Evolutionary conservation across 345 rosid genomes (phyloP), one percentile per base, ranked within the genome.

Genomic region (Aquilaria yunnanensis): DNA sequence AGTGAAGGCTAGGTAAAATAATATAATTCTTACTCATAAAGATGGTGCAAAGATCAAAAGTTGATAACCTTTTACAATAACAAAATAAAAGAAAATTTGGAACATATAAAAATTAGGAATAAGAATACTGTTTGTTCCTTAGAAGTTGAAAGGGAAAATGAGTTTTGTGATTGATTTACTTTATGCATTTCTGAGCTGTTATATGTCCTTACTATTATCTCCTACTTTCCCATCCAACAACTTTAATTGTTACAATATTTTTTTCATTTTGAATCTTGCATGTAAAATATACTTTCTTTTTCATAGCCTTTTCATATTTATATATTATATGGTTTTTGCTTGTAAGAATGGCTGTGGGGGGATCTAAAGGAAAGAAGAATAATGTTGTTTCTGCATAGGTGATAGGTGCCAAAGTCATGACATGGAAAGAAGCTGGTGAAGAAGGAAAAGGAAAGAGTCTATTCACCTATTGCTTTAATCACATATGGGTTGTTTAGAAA

Each of bases 321-420:
- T 52, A n/a, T 5, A 55, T 51, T 51, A 12, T 34, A 23, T 30
- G 59, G 43, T 45, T 63, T 75, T 47, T 32, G 57, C 68, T 64
- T 61, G 49, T 73, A 93, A 97, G 98, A 60, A 93, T 93, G 98
- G 97, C 98, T 0, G 92, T 90, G 30, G 97, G 96, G 98, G 72
- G 98, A 93, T 80, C 75, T 93, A 46, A 88, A 90, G 97, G 92
- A 68, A 78, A 77, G 62, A 77, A 64, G 53, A 90, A 90, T 78
- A 73, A 83, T 41, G 95, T 93, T 53, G 74, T 90, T 52, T 85
- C 95, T 48, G 87, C 57, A 93, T 93, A 23, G 97, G 99, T 30
- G 99, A 94, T 65, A 23, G 99, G 97, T 59, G 99, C 99, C 23
- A 23, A 23, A 23, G 23, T 23, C 30, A 94, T 94, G 99, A 94